Percentiles rank a stretch among this genome's conserved stretches.
These are phyloP conservation scores for Dissophora globulifera DNA, from an alignment of 192 early-diverging fungal species.

Conservation along the genomic window DNA sequence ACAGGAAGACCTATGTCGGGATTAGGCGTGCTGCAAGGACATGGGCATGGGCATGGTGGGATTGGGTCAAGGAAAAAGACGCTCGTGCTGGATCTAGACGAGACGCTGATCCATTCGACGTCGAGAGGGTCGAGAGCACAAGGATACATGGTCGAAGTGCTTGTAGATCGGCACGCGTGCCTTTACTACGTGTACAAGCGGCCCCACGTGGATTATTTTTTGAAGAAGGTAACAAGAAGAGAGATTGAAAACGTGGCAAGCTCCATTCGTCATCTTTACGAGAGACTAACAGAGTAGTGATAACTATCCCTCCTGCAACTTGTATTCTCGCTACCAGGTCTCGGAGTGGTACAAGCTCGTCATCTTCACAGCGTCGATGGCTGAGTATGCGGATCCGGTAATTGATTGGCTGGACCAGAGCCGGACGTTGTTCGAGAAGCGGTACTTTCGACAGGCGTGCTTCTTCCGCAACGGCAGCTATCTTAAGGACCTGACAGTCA, in stretches of 20 bases:
- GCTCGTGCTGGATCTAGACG: constrained; percentile 78
- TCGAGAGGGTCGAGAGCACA: constrained; percentile 66
- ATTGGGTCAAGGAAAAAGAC: constrained; percentile 62
- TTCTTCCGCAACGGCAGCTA: constrained; percentile 73
- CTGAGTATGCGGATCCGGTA: constrained; percentile 95
- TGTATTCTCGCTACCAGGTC: constrained; percentile 60
- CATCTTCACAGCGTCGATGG: constrained; percentile 91
- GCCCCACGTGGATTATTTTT: constrained; percentile 86
- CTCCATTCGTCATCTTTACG: too few species aligned
- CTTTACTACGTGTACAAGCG: constrained; percentile 93
- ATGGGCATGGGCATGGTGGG: constrained; percentile 14
- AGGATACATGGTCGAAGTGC: constrained; percentile 86
- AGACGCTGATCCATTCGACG: constrained; percentile 88
- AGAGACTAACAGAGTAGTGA: too few species aligned
- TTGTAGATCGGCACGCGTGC: constrained; percentile 81
- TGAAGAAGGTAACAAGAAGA: constrained; percentile 73
- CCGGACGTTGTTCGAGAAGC: constrained; percentile 71
- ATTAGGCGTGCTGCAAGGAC: constrained; percentile 1
- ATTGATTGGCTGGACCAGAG: constrained; percentile 88
- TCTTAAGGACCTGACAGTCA: constrained; percentile 78
- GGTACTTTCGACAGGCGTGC: constrained; percentile 89
- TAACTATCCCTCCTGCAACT: too few species aligned
- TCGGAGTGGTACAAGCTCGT: constrained; percentile 91
- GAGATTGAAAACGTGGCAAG: neutral
- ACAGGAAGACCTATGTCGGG: constrained; percentile 39